Base-by-base conservation (phyloP, 148 eudicot species). In the Heliosperma pusillum region DNA sequence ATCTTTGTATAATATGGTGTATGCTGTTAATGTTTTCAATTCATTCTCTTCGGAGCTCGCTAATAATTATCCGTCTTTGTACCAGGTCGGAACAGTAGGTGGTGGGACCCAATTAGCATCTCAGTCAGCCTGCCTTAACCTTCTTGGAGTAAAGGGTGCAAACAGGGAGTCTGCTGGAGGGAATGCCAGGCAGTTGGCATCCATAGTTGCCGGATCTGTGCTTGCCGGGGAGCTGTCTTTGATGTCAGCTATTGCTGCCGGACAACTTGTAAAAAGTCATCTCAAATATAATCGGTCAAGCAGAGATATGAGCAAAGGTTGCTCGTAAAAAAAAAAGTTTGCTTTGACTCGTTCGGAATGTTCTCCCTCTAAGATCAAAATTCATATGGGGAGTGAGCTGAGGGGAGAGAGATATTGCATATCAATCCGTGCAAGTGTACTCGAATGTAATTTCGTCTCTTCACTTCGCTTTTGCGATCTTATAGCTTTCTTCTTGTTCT, bases 91-190 rank as follows among this genome's bases (percentile, higher is more conserved):
- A 44, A 89, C 91, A 33, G 90, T 87, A 10, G 90, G 93, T 64
- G 93, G 93, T 63, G 93, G 93, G 16, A 87, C 93, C 22, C 88
- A 85, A 42, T 76, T 89, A 20, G 91, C 91, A 64, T 89, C 93
- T 26, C 93, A 89, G 77, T 86, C 93, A 12, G 93, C 93, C 19
- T 89, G 91, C 75, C 82, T 89, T 22, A 87, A 87, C 77, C 80
- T 89, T 22, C 86, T 89, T 33, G 91, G 93, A 47, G 93, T 89
- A 5, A 89, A 85, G 78, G 93, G 93, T 22, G 89, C 93, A 67
- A 89, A 76, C 84, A 80, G 65, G 61, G 89, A 87, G 77, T 59
- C 82, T 12, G 87, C 93, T 0, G 93, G 93, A 15, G 84, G 88
- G n/a, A 89, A 89, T 70, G 82, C 91, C 5, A 78, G 87, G 76